phyloP scores from a whole-genome alignment of 2,329 filamentous ascomycete genomes.

The Magnaporthiopsis poae region DNA sequence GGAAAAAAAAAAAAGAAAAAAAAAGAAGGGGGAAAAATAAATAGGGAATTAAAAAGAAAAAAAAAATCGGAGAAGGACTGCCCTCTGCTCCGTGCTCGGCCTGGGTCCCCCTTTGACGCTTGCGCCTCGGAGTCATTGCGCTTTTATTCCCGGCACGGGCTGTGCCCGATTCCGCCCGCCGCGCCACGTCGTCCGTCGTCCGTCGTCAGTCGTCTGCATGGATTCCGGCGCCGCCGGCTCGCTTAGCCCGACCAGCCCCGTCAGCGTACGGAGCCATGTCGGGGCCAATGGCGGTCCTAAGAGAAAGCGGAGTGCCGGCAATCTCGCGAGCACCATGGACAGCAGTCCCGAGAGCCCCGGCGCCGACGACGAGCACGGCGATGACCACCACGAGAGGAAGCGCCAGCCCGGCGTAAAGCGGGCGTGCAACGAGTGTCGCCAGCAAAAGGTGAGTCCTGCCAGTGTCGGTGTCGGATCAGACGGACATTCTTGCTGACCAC shows the following conservation, averaged over 20 bases:
- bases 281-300: conserved; percentile 39
- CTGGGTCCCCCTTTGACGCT: too few relatives aligned
- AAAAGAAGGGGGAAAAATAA: neutral
- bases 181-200: conserved; percentile 3
- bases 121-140: neutral
- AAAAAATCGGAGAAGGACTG: conserved; percentile 3
- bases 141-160: conserved; percentile 4
- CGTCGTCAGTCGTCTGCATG: conserved; percentile 18
- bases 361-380: conserved; percentile 47
- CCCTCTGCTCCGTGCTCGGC: neutral
- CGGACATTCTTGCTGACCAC: conserved; percentile 4
- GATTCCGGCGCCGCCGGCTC: conserved; percentile 25
- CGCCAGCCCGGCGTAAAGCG: conserved; percentile 63
- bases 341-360: conserved; percentile 53
- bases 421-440: conserved; percentile 74
- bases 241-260: conserved; percentile 44
- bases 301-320: conserved; percentile 47
- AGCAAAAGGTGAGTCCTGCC: conserved; percentile 61
- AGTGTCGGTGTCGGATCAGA: too few relatives aligned
- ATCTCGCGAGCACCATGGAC: conserved; percentile 37
- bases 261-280: conserved; percentile 38
- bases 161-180: conserved; percentile 1
- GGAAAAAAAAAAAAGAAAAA: neutral
- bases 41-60: neutral
- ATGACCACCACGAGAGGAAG: conserved; percentile 47